Conservation (phyloP, 768 basidiomycete species). For the Tephrocybe sp. region DNA sequence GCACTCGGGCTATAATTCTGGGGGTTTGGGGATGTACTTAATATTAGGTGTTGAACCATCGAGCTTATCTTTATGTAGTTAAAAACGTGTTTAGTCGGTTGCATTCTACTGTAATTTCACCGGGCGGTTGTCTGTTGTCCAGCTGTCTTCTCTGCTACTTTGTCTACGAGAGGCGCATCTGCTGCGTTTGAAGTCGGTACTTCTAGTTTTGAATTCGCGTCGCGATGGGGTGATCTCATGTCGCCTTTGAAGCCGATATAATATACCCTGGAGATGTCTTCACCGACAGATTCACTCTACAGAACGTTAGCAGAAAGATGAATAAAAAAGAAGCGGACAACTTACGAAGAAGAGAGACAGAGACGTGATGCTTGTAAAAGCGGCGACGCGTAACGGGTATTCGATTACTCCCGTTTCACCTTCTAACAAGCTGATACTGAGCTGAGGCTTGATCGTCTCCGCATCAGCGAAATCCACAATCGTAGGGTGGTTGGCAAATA, state of each 20-base stretch:
- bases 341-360: constrained; percentile 81
- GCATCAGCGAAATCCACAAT: constrained; percentile 81
- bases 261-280: constrained; percentile 65
- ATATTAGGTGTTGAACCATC: no score
- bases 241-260: constrained; percentile 87
- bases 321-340: constrained; percentile 13
- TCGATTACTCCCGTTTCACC: constrained; percentile 70
- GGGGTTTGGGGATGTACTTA: no score
- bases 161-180: constrained; percentile 67
- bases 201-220: constrained; percentile 62
- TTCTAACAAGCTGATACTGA: constrained; percentile 70
- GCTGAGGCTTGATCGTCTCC: constrained; percentile 66
- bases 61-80: neutral
- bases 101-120: constrained; percentile 15
- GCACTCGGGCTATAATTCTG: constrained; percentile 6
- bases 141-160: constrained; percentile 53
- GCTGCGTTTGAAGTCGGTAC: constrained; percentile 81
- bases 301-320: neutral
- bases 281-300: constrained; percentile 69
- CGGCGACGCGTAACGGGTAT: constrained; percentile 75
- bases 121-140: constrained; percentile 67
- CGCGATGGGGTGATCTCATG: constrained; percentile 49
- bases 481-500: constrained; percentile 72
- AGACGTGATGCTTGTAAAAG: constrained; percentile 73
- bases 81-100: neutral